These are phyloP conservation scores for Candida bentonensis DNA, from an alignment of 805 yeast species.

Conservation along the genomic window DNA sequence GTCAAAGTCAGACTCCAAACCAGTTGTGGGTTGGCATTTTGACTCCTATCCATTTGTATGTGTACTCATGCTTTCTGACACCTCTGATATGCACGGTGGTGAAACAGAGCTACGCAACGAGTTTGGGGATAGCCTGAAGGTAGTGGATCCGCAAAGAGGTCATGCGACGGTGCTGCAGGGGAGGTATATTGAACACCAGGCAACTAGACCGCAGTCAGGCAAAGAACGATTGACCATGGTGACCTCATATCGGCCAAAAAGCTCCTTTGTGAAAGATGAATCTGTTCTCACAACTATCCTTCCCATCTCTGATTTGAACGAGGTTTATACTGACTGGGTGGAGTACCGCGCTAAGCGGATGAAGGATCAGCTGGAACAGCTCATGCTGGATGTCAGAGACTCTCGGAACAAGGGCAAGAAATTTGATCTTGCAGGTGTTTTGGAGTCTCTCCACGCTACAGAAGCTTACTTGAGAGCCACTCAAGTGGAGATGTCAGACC, in stretches of 20 bases:
- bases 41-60: slow-evolving; percentile 58
- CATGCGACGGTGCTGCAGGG: slow-evolving; percentile 37
- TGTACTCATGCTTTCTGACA: slow-evolving; percentile 48
- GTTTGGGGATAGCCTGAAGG: slow-evolving; percentile 13
- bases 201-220: slow-evolving; percentile 30
- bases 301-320: slow-evolving; percentile 10
- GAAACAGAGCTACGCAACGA: slow-evolving; percentile 35
- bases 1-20: slow-evolving; percentile 10
- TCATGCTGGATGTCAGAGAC: neutral
- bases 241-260: slow-evolving; percentile 19
- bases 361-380: neutral
- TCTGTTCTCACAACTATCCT: slow-evolving; percentile 17
- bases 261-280: slow-evolving; percentile 13
- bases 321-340: slow-evolving; percentile 12
- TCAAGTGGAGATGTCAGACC: neutral
- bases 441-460: neutral
- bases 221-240: slow-evolving; percentile 22
- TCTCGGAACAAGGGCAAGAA: neutral
- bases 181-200: slow-evolving; percentile 31
- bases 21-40: slow-evolving; percentile 48
- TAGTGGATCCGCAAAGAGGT: slow-evolving; percentile 33
- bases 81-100: slow-evolving; percentile 45
- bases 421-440: neutral
- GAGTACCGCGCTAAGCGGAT: slow-evolving; percentile 7
- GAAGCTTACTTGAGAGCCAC: neutral